These are phyloP conservation scores for Dactylellina drechsleri DNA, from an alignment of 2,329 filamentous ascomycete genomes.

Conservation along the genomic window DNA sequence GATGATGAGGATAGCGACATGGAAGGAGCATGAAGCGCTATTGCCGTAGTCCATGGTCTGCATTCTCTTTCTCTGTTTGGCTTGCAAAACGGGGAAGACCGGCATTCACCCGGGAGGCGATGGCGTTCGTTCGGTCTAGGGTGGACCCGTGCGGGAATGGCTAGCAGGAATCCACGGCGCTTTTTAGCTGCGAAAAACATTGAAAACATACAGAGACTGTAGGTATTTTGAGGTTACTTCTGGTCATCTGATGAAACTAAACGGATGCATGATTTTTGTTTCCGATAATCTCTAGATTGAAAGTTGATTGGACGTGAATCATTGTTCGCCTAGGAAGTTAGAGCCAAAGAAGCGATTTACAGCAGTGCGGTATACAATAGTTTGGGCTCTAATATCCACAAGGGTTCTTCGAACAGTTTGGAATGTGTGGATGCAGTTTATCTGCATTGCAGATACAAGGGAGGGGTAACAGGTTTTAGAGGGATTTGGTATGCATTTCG, in stretches of 20 bases:
- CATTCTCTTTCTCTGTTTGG: neutral
- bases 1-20: conserved; percentile 46
- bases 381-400: conserved; percentile 22
- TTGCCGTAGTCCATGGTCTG: neutral
- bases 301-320: conserved; percentile 44
- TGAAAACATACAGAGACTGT: neutral
- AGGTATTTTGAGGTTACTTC: conserved; percentile 30
- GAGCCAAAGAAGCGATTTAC: conserved; percentile 43
- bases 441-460: conserved; percentile 10
- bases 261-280: conserved; percentile 50
- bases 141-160: neutral
- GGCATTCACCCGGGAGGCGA: neutral
- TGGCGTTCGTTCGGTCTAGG: conserved; percentile 4
- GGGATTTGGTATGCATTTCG: neutral
- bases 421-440: conserved; percentile 10
- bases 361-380: conserved; percentile 38
- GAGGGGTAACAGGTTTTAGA: neutral
- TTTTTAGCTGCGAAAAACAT: neutral
- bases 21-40: conserved; percentile 22
- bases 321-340: conserved; percentile 43
- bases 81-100: neutral
- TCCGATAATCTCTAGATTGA: conserved; percentile 41
- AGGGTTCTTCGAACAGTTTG: conserved; percentile 14
- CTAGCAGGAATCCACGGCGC: too few species aligned
- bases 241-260: conserved; percentile 49